Conservation (phyloP, 306 rosid genomes). For the Vigna angularis region DNA sequence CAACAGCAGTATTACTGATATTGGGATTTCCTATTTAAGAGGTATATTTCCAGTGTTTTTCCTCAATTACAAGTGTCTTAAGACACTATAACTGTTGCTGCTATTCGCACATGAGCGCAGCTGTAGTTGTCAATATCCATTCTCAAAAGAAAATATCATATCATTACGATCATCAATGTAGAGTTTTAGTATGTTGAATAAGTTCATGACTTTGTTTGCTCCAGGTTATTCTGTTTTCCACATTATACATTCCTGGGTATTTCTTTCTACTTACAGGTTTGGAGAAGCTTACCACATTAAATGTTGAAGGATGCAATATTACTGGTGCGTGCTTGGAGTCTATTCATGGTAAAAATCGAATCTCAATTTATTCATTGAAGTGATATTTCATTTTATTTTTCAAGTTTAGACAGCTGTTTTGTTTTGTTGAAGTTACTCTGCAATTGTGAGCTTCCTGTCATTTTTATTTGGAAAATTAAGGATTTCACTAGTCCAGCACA, state of each 20-base stretch:
- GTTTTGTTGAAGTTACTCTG: slow-evolving; percentile 1
- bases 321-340: slow-evolving; percentile 63
- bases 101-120: slow-evolving; percentile 30
- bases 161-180: slow-evolving; percentile 16
- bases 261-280: slow-evolving; percentile 56
- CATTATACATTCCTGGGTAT: slow-evolving; percentile 28
- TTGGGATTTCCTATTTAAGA: slow-evolving; percentile 65
- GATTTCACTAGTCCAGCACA: slow-evolving; percentile 18
- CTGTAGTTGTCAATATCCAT: slow-evolving; percentile 13
- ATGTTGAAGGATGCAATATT: slow-evolving; percentile 70
- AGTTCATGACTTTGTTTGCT: slow-evolving; percentile 21
- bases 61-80: not conserved
- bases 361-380: slow-evolving; percentile 17
- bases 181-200: slow-evolving; percentile 28
- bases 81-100: slow-evolving; percentile 20
- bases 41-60: slow-evolving; percentile 52
- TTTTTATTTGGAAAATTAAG: slow-evolving; percentile 32
- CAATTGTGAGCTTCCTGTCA: slow-evolving; percentile 22
- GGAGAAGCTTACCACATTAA: slow-evolving; percentile 62
- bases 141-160: not conserved
- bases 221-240: slow-evolving; percentile 26
- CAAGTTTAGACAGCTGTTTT: slow-evolving; percentile 23
- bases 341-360: slow-evolving; percentile 52
- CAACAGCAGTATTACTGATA: slow-evolving; percentile 64
- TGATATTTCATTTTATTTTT: slow-evolving; percentile 4